Evolutionary conservation across 2,329 filamentous ascomycete species (phyloP).

Genomic region (Aspergillus awamori): DNA sequence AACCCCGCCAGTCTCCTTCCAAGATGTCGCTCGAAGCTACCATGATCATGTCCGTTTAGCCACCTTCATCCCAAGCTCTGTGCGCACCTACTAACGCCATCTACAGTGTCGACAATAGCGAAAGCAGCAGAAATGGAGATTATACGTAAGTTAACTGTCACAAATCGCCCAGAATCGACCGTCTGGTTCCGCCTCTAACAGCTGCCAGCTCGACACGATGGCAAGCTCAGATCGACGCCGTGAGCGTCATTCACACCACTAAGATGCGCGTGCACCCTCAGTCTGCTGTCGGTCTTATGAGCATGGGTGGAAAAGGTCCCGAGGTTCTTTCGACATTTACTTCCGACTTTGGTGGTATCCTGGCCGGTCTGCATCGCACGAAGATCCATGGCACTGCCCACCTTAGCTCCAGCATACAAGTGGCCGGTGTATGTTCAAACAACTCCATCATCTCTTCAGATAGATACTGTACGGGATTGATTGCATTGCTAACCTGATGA

Average conservation of each 20-base stretch:
- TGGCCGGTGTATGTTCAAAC: conserved; percentile 73
- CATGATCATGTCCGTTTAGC: conserved; percentile 73
- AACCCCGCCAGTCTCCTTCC: conserved; percentile 43
- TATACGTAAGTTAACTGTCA: conserved; percentile 58
- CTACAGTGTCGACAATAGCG: conserved; percentile 89
- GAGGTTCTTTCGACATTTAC: conserved; percentile 96
- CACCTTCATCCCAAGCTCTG: conserved; percentile 16
- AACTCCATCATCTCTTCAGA: neutral
- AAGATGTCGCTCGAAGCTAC: conserved; percentile 98
- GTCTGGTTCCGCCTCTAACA: conserved; percentile 22
- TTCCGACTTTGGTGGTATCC: conserved; percentile 91
- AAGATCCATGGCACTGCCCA: conserved; percentile 91
- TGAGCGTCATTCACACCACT: conserved; percentile 91
- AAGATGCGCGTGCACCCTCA: conserved; percentile 96
- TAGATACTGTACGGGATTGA: neutral
- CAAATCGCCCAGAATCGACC: conserved; percentile 3
- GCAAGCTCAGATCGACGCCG: conserved; percentile 93
- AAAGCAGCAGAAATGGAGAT: conserved; percentile 96
- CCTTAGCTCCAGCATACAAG: conserved; percentile 90
- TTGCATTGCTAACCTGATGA: conserved; percentile 14
- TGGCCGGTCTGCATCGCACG: conserved; percentile 87
- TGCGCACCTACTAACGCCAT: conserved; percentile 24
- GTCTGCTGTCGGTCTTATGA: conserved; percentile 96
- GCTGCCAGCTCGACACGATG: conserved; percentile 81
- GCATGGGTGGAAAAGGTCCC: conserved; percentile 96